A percentile compares a stretch with the other conserved stretches of the same genome.
phyloP scores from a whole-genome alignment of 1,284 basidiomycete genomes.

The Boletellus deceptivus region DNA sequence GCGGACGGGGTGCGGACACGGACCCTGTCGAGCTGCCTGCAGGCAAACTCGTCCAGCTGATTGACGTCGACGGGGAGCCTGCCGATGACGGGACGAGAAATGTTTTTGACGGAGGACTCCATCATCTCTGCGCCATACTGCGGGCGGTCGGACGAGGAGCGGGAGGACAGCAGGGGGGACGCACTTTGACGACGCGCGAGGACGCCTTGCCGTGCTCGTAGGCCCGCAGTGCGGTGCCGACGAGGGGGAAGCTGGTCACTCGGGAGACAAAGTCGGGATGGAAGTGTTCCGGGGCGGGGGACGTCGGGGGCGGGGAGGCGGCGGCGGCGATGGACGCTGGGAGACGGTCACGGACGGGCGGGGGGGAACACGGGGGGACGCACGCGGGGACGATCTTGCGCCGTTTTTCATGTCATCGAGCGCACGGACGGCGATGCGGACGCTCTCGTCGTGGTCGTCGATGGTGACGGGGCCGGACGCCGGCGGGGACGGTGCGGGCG shows the following conservation, averaged over 20 bases:
- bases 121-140: slow-evolving; percentile 88
- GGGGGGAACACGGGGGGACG: neutral
- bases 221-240: slow-evolving; percentile 46
- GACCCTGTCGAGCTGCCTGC: slow-evolving; percentile 79
- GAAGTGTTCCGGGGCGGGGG: slow-evolving; percentile 17
- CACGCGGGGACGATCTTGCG: slow-evolving; percentile 12
- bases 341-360: neutral
- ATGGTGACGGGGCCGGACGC: slow-evolving; percentile 10
- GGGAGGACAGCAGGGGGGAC: neutral
- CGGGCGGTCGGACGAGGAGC: slow-evolving; percentile 1
- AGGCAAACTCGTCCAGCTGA: slow-evolving; percentile 86
- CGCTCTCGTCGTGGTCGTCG: slow-evolving; percentile 38
- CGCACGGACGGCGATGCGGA: slow-evolving; percentile 39
- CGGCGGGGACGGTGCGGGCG: slow-evolving; percentile 8
- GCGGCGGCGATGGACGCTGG: neutral
- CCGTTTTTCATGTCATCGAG: slow-evolving; percentile 38
- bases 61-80: slow-evolving; percentile 70
- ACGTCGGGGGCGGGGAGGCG: slow-evolving; percentile 11
- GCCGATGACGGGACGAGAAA: slow-evolving; percentile 83
- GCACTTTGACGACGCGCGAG: slow-evolving; percentile 50
- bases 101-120: slow-evolving; percentile 80
- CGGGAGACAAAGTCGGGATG: slow-evolving; percentile 41
- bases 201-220: slow-evolving; percentile 52
- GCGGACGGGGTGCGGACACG: slow-evolving; percentile 27
- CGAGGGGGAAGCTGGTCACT: slow-evolving; percentile 45